Evolutionary conservation across 2,329 filamentous ascomycete genomes (phyloP).

Genomic region (Fusarium globosum): DNA sequence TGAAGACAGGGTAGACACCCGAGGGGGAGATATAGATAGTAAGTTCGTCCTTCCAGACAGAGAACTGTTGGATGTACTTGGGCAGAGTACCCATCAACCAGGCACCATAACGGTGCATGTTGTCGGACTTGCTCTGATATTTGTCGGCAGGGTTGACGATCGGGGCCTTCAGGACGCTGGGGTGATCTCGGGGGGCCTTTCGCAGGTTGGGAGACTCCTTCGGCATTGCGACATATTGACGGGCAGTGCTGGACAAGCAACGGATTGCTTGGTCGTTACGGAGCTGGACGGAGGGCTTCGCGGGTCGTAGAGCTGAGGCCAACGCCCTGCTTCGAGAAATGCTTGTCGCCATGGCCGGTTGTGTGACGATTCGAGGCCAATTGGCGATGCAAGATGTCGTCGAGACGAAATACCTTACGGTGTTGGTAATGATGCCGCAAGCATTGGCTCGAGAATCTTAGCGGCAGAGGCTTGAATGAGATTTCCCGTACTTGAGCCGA

Average conservation of each 20-base stretch:
- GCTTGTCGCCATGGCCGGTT: conserved; percentile 68
- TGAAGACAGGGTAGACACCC: conserved; percentile 90
- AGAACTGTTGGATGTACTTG: conserved; percentile 99
- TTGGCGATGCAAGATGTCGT: conserved; percentile 52
- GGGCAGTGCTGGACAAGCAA: conserved; percentile 62
- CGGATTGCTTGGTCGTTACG: conserved; percentile 57
- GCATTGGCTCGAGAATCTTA: conserved; percentile 44
- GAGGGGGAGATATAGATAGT: conserved; percentile 91
- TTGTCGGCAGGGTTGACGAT: conserved; percentile 94
- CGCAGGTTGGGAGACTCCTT: conserved; percentile 75
- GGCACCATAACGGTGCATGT: conserved; percentile 92
- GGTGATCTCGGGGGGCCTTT: conserved; percentile 66
- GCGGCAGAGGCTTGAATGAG: conserved; percentile 25
- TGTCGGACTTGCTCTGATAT: conserved; percentile 86
- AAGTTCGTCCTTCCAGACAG: conserved; percentile 99
- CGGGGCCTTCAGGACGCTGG: conserved; percentile 77
- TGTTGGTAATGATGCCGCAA: conserved; percentile 49
- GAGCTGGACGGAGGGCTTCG: conserved; percentile 56
- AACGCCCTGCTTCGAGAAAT: conserved; percentile 67
- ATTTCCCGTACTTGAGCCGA: conserved; percentile 48
- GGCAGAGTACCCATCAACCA: conserved; percentile 97
- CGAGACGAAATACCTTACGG: conserved; percentile 43
- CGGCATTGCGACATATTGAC: conserved; percentile 64
- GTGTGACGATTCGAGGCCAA: conserved; percentile 55
- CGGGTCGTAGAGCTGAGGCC: conserved; percentile 66